Evolutionary conservation across 306 rosid genomes (phyloP), one percentile per base, ranked within the genome.

Genomic region (Clitoria ternatea): DNA sequence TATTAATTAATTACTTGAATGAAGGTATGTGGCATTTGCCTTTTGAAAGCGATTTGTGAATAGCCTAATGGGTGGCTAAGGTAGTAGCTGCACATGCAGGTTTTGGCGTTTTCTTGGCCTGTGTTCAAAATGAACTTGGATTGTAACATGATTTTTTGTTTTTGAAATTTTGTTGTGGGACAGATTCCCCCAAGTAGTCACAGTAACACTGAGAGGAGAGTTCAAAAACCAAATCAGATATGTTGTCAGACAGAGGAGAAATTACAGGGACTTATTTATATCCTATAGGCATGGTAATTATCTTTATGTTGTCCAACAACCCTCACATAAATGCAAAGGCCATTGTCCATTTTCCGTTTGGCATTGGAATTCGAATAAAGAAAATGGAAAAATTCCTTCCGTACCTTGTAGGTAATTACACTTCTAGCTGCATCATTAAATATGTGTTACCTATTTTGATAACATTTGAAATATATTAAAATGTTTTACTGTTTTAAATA

Each of bases 71-170:
- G 11, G 81, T 87, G 78, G 81, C 53, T 11, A 81, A 61, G 66
- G 83, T 9, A 81, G 86, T 82, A 87, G 61, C 14, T 35, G 94
- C 95, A 87, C 96, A 86, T 87, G 96, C 88, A 77, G 1, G 1
- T 1, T 6, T 87, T 87, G 86, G 84, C 82, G 11, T 55, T 81
- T 47, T 66, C 7, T 53, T 60, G 43, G 53, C 17, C 23, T 27
- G 24, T 61, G 40, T 72, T 83, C 80, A 47, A 86, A 81, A 54
- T 79, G 84, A 81, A 67, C 2, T 81, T 86, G 85, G 81, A 77
- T 70, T 70, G 57, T 63, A 10, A 18, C 15, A 48, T 45, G 23
- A 74, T 78, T 64, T 76, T 19, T 15, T 23, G n/a, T n/a, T 29
- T 79, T 76, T 53, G 64, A 76, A 60, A 7, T 43, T 70, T 70